Base-by-base conservation (phyloP, 2,329 filamentous ascomycete species). In the Microdochium paspali region DNA sequence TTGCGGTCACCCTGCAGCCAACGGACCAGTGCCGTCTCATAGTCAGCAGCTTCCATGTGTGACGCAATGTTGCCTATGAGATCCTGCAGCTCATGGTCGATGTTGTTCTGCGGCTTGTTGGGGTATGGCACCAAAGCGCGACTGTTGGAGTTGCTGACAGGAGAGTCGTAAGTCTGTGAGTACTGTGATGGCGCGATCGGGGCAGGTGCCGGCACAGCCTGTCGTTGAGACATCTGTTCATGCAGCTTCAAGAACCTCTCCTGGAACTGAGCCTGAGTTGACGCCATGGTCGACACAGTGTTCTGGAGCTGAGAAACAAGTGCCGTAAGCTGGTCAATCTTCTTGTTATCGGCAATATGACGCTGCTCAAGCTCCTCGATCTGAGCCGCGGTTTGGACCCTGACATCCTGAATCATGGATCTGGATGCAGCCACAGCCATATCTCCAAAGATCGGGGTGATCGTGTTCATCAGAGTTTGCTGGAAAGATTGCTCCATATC, bases 261-360 rank as follows among this genome's bases (percentile, higher is more conserved):
- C 61, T 90, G 85, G 54, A 89, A 80, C 47, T 85, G 76, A 3
- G 77, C 67, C 65, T 90, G 86, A 1, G 77, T 76, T 4, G 78
- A 67, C 4, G 82, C 82, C 82, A 91, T 82, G 12, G 77, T 77
- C 32, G 80, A 78, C 23, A 91, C 74, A 42, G 82, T 87, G 52
- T 84, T 79, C 2, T 82, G 78, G 49, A 90, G 71, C 23, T 79
- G 76, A 26, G 76, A 76, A 4, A 88, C 80, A 25, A 87, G 74
- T 13, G 76, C 73, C 7, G 82, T 74, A n/a, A 91, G 73, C 57
- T 87, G 79, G 47, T 86, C 80, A 49, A 90, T 84, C 73, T 90
- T 90, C 54, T 72, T 69, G 46, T 66, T 68, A 47, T 82, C 76
- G 3, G 68, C 67, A 5, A 72, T 70, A 47, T 76, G 74, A n/a